Evolutionary conservation across 805 yeast genomes (phyloP), one percentile per base, ranked within the genome.

Genomic region (Maudiozyma pseudohumilis): DNA sequence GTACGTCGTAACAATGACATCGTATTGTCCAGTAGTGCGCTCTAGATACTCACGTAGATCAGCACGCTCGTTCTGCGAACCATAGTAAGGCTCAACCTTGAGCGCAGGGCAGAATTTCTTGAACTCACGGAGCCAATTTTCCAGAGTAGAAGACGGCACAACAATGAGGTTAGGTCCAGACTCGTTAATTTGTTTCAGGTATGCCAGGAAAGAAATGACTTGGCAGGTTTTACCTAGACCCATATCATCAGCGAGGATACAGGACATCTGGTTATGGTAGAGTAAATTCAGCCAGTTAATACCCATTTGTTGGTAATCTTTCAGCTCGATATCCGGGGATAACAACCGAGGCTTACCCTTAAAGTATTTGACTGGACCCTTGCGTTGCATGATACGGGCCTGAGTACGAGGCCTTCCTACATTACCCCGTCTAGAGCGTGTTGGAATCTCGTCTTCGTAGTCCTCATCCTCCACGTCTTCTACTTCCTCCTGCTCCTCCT

Each of bases 201-300:
- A 78, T 1, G 97, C 87, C 54, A 92, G 64, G 55, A 92, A 92
- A 6, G 96, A 72, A 61, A 92, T 89, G 23, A 92, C 95, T 62
- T 92, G 97, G 56, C 95, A 82, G 0, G 98, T 92, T 56, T 92
- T 92, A 42, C 99, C 99, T 34, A 92, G 67, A 5, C 95, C 99
- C 99, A 92, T 92, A 58, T 92, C 99, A 63, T 92, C 99, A 0
- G 98, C 99, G 34, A 92, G 66, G 40, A 92, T 92, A 63, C 98
- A 88, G 6, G 96, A 86, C 40, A 92, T 67, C 13, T 76, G 70
- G 53, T 81, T 76, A 41, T 74, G 75, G 57, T 89, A 92, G 22
- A 92, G 66, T 38, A 89, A 59, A 44, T 78, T 70, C 38, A 92
- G 66, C 99, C 99, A 92, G 57, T 92, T 92, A 36, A 92, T 64